Evolutionary conservation across 2,329 filamentous ascomycete genomes (phyloP).

Genomic region (Nakataea oryzae): DNA sequence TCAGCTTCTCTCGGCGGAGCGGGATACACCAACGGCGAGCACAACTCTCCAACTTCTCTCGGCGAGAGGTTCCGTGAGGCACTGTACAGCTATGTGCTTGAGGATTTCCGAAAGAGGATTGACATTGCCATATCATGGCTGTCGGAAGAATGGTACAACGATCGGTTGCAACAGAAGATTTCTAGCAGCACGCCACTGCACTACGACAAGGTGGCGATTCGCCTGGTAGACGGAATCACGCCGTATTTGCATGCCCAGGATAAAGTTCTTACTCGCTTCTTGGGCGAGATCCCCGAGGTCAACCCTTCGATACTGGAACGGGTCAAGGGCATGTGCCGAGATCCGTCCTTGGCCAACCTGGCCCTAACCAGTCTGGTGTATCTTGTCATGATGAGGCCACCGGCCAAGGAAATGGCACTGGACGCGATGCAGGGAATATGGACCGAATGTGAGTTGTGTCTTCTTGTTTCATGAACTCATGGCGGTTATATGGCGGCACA

Average conservation of each 20-base stretch:
- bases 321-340: slow-evolving; percentile 57
- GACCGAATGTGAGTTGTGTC: slow-evolving; percentile 45
- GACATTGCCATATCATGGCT: slow-evolving; percentile 90
- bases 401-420: slow-evolving; percentile 50
- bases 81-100: slow-evolving; percentile 76
- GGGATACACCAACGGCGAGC: slow-evolving; percentile 40
- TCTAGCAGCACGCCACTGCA: slow-evolving; percentile 42
- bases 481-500: not conserved
- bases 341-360: slow-evolving; percentile 53
- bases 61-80: slow-evolving; percentile 66
- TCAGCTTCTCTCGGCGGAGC: slow-evolving; percentile 56
- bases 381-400: slow-evolving; percentile 57
- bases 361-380: slow-evolving; percentile 57
- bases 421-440: slow-evolving; percentile 58
- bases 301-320: slow-evolving; percentile 61
- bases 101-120: slow-evolving; percentile 83
- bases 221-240: slow-evolving; percentile 78
- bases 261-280: slow-evolving; percentile 78
- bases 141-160: slow-evolving; percentile 97
- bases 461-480: not conserved
- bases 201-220: slow-evolving; percentile 71
- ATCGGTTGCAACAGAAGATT: slow-evolving; percentile 40
- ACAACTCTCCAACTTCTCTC: not conserved
- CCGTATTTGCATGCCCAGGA: slow-evolving; percentile 88
- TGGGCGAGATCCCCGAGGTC: slow-evolving; percentile 83